Evolutionary conservation across 805 yeast species (phyloP).

Genomic region (Cephaloascus albidus): DNA sequence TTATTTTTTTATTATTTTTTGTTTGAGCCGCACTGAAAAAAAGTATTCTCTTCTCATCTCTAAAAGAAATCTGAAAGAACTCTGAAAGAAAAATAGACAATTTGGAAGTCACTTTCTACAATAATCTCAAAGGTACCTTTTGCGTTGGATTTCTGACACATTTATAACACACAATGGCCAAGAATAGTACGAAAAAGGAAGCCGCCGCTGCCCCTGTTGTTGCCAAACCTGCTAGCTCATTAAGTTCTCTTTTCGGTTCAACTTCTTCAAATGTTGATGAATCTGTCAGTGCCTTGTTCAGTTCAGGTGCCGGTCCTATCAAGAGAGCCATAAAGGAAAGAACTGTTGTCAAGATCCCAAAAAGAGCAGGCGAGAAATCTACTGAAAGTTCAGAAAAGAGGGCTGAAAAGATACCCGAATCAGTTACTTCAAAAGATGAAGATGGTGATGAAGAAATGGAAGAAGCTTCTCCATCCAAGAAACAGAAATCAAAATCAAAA

Average conservation of each 20-base stretch:
- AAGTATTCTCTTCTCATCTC: too few relatives aligned
- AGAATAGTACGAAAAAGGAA: too few relatives aligned
- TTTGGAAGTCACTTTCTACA: too few relatives aligned
- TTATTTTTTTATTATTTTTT: too few relatives aligned
- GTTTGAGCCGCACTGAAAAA: too few relatives aligned
- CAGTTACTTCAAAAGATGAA: conserved; percentile 9
- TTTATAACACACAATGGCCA: too few relatives aligned
- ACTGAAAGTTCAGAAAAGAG: conserved; percentile 5
- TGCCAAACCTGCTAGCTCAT: too few relatives aligned
- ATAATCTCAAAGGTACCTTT: too few relatives aligned
- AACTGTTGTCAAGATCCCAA: conserved; percentile 19
- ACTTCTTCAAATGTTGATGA: conserved; percentile 14
- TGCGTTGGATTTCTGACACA: too few relatives aligned
- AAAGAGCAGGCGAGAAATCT: conserved; percentile 10
- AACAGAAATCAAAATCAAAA: conserved; percentile 8
- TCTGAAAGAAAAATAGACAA: too few relatives aligned
- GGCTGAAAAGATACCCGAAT: conserved; percentile 13
- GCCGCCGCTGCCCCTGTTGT: too few relatives aligned
- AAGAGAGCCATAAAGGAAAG: conserved; percentile 21
- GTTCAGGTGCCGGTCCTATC: conserved; percentile 36
- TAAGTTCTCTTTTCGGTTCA: conserved; percentile 22
- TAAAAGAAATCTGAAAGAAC: too few relatives aligned
- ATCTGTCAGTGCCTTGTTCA: conserved; percentile 20
- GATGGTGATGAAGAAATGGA: conserved; percentile 15
- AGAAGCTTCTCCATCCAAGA: conserved; percentile 6